Conservation (phyloP, 148 eudicot species). For the Vaccinium corymbosum region DNA sequence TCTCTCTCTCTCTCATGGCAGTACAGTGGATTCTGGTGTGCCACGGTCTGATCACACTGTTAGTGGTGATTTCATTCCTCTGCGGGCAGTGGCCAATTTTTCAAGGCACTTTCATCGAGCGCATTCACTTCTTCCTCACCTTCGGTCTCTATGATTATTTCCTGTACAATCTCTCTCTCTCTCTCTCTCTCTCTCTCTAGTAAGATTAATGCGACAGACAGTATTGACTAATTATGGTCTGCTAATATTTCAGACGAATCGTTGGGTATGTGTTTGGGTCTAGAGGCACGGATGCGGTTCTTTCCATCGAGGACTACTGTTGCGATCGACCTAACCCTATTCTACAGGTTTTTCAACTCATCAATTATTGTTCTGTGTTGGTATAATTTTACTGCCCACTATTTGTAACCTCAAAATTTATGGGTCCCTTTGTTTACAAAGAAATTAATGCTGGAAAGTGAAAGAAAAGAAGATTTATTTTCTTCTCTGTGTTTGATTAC, state of each 20-base stretch:
- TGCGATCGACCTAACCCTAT: slow-evolving; percentile 94
- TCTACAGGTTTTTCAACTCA: slow-evolving; percentile 53
- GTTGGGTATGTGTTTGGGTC: slow-evolving; percentile 57
- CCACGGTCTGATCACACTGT: slow-evolving; percentile 63
- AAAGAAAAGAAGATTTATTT: too few relatives aligned
- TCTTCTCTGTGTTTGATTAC: too few relatives aligned
- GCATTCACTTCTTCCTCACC: slow-evolving; percentile 66
- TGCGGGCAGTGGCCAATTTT: slow-evolving; percentile 99
- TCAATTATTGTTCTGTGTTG: not conserved
- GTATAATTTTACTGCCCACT: not conserved
- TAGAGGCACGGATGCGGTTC: slow-evolving; percentile 66
- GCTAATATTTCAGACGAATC: slow-evolving; percentile 45
- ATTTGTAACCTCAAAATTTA: not conserved
- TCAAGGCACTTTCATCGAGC: slow-evolving; percentile 73
- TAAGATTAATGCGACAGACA: not conserved
- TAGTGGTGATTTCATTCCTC: slow-evolving; percentile 71
- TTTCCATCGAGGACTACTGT: slow-evolving; percentile 66
- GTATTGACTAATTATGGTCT: slow-evolving; percentile 10
- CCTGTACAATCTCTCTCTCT: slow-evolving; percentile 32
- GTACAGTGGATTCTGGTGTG: slow-evolving; percentile 75
- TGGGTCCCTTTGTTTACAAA: too few relatives aligned
- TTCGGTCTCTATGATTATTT: slow-evolving; percentile 82
- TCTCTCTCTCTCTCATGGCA: slow-evolving; percentile 33
- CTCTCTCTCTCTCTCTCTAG: not conserved
- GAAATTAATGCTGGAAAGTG: too few relatives aligned